Base-by-base conservation (phyloP, 805 yeast genomes). In the Limtongia smithiae region DNA sequence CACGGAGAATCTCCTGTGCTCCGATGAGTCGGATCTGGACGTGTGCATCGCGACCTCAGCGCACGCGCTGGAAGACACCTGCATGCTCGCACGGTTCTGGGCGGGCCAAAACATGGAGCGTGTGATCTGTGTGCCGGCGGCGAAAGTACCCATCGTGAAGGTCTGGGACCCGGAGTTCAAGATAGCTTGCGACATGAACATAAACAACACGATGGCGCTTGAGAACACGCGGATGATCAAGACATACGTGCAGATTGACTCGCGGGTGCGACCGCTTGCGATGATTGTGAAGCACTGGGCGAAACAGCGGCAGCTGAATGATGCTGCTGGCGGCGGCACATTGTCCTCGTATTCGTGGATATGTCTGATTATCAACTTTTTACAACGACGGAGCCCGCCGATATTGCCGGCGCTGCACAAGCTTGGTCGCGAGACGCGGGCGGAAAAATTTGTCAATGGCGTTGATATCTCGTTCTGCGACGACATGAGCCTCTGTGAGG, bases 311-410 rank as follows among this genome's bases (percentile, higher is more conserved):
- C 48, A 20, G 21, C 49, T 60, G 17, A 60, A 60, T 36, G 61
- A 60, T 32, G 63, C 63, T n/a, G 63, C 63, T 4, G 59, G 53
- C 12, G 62, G 62, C 22, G 62, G 59, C 7, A 60, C 63, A 4
- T 41, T 60, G 30, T 51, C 62, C 12, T 60, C 62, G 12, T 60
- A 60, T 40, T 58, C 63, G 17, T 60, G 62, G 60, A 53, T 60
- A 11, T 60, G 63, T 35, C 34, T 60, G 45, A 54, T 60, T 41
- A 51, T 60, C 41, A 59, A 57, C 37, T 60, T 57, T 41, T 44
- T 60, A 17, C 63, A 60, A 40, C 36, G 44, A 25, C 52, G 60
- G 7, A 33, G 18, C 4, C 59, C 57, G 21, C 60, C 63, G 11
- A 36, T 60, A 15, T 37, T 60, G n/a, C 63, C 63, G 8, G 22